Conservation (phyloP, 176 grass and related monocot species). For the Triticum urartu region DNA sequence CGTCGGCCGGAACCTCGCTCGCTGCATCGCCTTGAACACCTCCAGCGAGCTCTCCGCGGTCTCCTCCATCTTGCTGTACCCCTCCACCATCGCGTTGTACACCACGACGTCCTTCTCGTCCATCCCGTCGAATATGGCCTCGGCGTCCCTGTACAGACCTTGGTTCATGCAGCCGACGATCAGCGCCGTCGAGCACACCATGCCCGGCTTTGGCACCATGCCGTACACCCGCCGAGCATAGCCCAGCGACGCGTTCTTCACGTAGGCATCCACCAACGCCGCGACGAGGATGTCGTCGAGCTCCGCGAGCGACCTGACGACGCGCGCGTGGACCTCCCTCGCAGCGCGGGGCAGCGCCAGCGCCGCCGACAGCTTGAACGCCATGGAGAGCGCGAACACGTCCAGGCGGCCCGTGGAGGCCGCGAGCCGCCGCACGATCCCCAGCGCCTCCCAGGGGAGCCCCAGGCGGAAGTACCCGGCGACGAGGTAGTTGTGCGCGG, state of each 20-base stretch:
- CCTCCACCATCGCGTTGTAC: constrained; percentile 82
- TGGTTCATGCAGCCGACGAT: constrained; percentile 77
- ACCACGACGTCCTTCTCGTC: constrained; percentile 55
- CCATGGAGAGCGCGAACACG: constrained; percentile 77
- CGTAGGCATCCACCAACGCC: constrained; percentile 77
- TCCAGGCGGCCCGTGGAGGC: constrained; percentile 45
- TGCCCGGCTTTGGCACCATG: constrained; percentile 33
- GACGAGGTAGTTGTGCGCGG: constrained; percentile 67
- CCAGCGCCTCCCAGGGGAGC: constrained; percentile 38
- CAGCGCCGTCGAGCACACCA: constrained; percentile 74
- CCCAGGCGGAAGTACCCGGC: constrained; percentile 72
- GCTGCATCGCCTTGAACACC: constrained; percentile 66
- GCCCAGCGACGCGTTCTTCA: constrained; percentile 45
- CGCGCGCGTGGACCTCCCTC: constrained; percentile 65
- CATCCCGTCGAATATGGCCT: constrained; percentile 48
- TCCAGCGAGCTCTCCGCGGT: constrained; percentile 48
- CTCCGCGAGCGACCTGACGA: constrained; percentile 36
- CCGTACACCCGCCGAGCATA: constrained; percentile 54
- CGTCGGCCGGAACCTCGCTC: constrained; percentile 34
- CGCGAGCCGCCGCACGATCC: constrained; percentile 50
- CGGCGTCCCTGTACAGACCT: constrained; percentile 44
- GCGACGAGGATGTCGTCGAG: constrained; percentile 60
- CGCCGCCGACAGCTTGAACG: constrained; percentile 61
- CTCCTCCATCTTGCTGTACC: constrained; percentile 59
- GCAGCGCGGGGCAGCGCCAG: constrained; percentile 23